Evolutionary conservation across 2,329 filamentous ascomycete genomes (phyloP), one percentile per base, ranked within the genome.

Genomic region (Fusarium pseudoanthophilum): DNA sequence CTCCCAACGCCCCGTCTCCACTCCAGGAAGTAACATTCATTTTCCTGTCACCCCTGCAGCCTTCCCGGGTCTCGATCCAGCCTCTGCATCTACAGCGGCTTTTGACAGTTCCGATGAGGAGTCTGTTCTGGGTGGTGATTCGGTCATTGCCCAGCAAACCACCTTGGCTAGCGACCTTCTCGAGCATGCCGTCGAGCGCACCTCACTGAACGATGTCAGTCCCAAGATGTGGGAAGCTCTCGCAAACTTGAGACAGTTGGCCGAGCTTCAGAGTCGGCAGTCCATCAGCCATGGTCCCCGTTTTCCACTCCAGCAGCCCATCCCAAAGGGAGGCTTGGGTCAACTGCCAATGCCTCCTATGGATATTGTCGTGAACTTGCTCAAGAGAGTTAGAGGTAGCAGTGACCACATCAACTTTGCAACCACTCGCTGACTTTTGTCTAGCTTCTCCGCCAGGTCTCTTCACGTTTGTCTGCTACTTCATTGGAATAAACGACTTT

Each of bases 321-420:
- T 88, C 11, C 85, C 86, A 1, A 81, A 80, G 5, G 85, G 84
- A 5, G 84, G 84, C 4, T 78, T 89, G 28, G 80, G 82, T n/a
- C 86, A 88, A 60, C 79, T 90, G n/a, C 84, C 85, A 7, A 84
- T 90, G 82, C 88, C 88, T 13, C 87, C 88, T 1, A 84, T 87
- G 79, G 80, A 84, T 11, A 78, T 86, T 4, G 87, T 89, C 5
- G 83, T 88, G 4, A 79, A 80, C 14, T 77, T 87, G 42, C 78
- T 90, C 52, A 86, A 87, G 59, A 83, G 86, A 49, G 80, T 86
- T 53, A 87, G 86, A 77, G 78, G 86, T 84, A 80, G 63, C 34
- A 18, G 21, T 65, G 16, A 24, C 45, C 32, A 36, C 13, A 20
- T 28, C 4, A 20, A n/a, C n/a, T 49, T 5, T 34, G 21, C n/a